Base-by-base conservation (phyloP, 805 yeast species). In the Spathaspora passalidarum region DNA sequence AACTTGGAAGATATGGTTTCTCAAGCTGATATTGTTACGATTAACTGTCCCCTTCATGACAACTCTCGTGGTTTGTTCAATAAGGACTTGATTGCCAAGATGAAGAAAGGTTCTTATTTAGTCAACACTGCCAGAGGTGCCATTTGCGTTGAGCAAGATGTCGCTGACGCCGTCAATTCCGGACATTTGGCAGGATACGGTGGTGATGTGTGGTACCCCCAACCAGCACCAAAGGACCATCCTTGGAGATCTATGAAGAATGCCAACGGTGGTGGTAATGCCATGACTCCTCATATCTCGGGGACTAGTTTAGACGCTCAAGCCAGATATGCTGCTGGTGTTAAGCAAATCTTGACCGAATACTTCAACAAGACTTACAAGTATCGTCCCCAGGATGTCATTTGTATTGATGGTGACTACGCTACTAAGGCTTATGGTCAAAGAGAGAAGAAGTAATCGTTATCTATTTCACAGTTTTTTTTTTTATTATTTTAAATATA, bases 51-150 rank as follows among this genome's bases (percentile, higher is more conserved):
- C 48, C 76, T 86, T 55, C 89, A 86, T 61, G 84, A 83, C 44
- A 79, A 80, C 38, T 78, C 90, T 29, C 67, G 66, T 55, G 89
- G 89, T 29, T 67, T 86, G 46, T 74, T 86, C 66, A 78, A 86
- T 77, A 81, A 80, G 63, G 76, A 82, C 18, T 64, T 82, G 49
- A 68, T 85, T 45, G 72, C 85, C 53, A 79, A 84, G 58, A 82
- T 85, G 80, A 85, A 84, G 66, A 77, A 76, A 54, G 90, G 89
- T 42, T 79, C 90, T 10, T 78, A 84, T 76, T 69, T 85, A 47
- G 87, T 85, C 45, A 83, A 85, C 73, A 85, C 91, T 42, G 91
- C 91, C 16, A 78, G 92, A 62, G 94, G 94, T 49, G 92, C 91
- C 37, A 86, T 86, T 55, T 77, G 86, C 61, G 81, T 76, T 46